These are phyloP conservation scores for Hyparrhenia diplandra DNA, from an alignment of 176 grass and related monocot genomes.

Conservation along the genomic window DNA sequence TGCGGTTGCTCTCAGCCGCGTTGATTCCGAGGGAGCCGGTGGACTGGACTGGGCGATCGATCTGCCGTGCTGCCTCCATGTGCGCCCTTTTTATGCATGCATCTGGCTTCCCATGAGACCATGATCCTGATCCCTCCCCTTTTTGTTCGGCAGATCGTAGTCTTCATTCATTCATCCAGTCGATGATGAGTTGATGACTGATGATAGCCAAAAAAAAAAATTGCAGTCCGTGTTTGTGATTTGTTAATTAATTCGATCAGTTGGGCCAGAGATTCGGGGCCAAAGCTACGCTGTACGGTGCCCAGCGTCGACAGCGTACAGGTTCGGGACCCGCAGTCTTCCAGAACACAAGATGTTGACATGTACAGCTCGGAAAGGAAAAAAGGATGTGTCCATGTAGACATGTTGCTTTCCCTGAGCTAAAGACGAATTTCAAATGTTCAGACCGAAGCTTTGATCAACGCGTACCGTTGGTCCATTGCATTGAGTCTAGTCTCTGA, in stretches of 20 bases:
- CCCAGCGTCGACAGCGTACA: constrained; percentile 9
- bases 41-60: neutral
- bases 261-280: neutral
- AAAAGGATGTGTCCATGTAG: neutral
- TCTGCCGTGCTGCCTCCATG: neutral
- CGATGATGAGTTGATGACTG: neutral
- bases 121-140: too few species aligned
- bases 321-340: neutral
- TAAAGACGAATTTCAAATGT: constrained; percentile 3
- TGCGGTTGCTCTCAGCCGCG: neutral
- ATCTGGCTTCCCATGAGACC: neutral
- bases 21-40: constrained; percentile 7
- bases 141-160: neutral
- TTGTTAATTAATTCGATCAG: constrained; percentile 11
- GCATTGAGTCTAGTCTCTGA: too few species aligned
- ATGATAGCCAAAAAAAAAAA: neutral
- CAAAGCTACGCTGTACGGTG: constrained; percentile 13
- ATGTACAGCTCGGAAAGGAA: neutral
- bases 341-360: constrained; percentile 18
- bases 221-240: neutral
- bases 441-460: neutral
- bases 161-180: neutral
- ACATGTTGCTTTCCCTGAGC: neutral
- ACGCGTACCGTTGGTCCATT: too few species aligned
- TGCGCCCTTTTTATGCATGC: constrained; percentile 9